Evolutionary conservation across 768 basidiomycete genomes (phyloP), one percentile per base, ranked within the genome.

Genomic region (Pulveroboletus sp.): DNA sequence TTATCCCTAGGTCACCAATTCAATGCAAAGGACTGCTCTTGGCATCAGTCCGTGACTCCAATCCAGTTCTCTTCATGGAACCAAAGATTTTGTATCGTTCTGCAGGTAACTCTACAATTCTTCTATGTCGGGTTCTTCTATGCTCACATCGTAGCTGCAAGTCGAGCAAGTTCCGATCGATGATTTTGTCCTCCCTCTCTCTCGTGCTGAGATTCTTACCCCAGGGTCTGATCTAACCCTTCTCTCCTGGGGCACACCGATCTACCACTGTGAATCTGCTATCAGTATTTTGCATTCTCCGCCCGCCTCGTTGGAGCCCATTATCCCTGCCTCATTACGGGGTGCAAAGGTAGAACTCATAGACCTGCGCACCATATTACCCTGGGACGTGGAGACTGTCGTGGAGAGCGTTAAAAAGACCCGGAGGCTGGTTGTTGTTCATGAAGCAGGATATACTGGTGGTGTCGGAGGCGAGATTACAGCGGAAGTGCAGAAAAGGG

Each of bases 61-160:
- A 94, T 60, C 94, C 94, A 0, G 89, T 93, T 13, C 81, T 97
- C 39, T 91, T 97, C 68, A 90, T 97, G 84, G 93, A 97, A 67
- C 93, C 93, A 39, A 85, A 97, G 72, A 80, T 95, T 49, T 72
- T 97, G 13, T 97, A 97, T 65, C 84, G 93, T 43, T 93, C 93
- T 39, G 82, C 93, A 60, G 80, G 87, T 87, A 57, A 43, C 50
- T 46, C 15, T 41, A 8, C 21, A 11, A 26, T 8, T 14, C 33
- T 33, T 28, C 26, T 33, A 30, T 31, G 18, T 35, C 21, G 27
- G 9, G 31, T 37, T 39, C 14, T 30, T 35, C 14, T 7, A 13
- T 44, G 14, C 54, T 58, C 28, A 62, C 45, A 35, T 21, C 30
- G 3, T 35, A 38, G 13, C 30, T 39, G 17, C 17, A 55, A 86